Conservation (phyloP, 1,139 yeast species). For the Geotrichum carabidarum region DNA sequence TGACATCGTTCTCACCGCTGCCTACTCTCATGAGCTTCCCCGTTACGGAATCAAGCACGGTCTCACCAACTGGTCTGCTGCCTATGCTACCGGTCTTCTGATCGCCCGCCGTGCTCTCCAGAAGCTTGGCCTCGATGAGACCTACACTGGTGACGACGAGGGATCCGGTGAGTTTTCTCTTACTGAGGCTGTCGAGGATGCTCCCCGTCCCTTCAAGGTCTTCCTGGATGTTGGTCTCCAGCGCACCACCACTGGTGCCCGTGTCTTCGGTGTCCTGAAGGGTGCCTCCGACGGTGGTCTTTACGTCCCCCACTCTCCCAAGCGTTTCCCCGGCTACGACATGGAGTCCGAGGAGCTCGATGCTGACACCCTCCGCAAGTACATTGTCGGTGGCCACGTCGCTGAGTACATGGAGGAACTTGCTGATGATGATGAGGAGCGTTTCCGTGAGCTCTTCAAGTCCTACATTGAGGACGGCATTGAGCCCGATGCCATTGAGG, state of each 20-base stretch:
- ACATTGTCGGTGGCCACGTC: conserved; percentile 99
- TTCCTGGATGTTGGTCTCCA: conserved; percentile 99
- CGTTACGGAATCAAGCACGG: conserved; percentile 97
- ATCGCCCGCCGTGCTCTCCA: conserved; percentile 99
- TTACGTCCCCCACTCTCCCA: conserved; percentile 98
- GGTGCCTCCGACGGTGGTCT: conserved; percentile 99
- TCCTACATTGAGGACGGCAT: conserved; percentile 94
- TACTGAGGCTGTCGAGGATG: conserved; percentile 99
- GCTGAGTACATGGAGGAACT: conserved; percentile 99
- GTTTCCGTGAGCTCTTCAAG: conserved; percentile 94
- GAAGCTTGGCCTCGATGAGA: conserved; percentile 97
- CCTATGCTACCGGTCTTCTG: conserved; percentile 97
- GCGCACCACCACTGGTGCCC: conserved; percentile 99
- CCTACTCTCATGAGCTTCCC: conserved; percentile 99
- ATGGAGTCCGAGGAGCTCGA: conserved; percentile 97
- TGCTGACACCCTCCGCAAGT: conserved; percentile 94
- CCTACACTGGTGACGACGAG: conserved; percentile 98
- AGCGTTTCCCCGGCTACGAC: conserved; percentile 99
- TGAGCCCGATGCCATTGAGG: conserved; percentile 96
- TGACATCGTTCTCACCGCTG: conserved; percentile 93
- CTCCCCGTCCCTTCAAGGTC: conserved; percentile 99
- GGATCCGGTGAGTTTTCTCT: conserved; percentile 98
- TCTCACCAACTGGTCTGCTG: conserved; percentile 99
- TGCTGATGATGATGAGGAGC: conserved; percentile 99
- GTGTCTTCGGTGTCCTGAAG: conserved; percentile 98